Percentiles rank a stretch among this genome's conserved stretches.
These are phyloP conservation scores for Fraxinus cuspidata DNA, from an alignment of 257 asterid species.

Conservation along the genomic window DNA sequence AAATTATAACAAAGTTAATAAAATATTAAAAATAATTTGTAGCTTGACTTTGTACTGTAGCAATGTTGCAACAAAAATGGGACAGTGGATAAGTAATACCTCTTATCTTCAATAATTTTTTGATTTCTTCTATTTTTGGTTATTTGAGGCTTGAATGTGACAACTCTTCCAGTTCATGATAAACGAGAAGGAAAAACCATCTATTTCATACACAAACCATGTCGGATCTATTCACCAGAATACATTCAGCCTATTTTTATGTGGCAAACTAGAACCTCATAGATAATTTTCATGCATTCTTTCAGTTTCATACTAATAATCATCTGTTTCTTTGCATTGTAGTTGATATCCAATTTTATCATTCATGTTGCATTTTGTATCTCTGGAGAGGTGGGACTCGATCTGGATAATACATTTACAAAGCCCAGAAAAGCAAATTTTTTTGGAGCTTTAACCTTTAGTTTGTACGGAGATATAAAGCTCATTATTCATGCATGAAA, in stretches of 20 bases:
- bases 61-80: not conserved
- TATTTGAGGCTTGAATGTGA: not conserved
- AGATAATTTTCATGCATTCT: not conserved
- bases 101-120: not conserved
- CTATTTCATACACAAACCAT: not conserved
- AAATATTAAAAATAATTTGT: not conserved
- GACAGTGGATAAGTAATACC: not conserved
- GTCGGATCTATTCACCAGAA: not conserved
- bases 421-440: not conserved
- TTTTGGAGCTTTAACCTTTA: not conserved
- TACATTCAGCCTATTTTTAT: not conserved
- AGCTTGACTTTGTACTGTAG: not conserved
- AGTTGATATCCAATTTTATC: not conserved
- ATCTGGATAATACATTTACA: not conserved
- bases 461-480: not conserved
- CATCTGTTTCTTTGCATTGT: not conserved
- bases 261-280: not conserved
- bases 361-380: not conserved
- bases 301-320: not conserved
- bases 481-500: not conserved
- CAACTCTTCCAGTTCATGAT: not conserved
- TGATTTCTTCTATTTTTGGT: not conserved
- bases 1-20: not conserved
- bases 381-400: not conserved
- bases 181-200: not conserved